phyloP scores from a whole-genome alignment of 192 early-diverging fungal species.

The Backusella australiensis region DNA sequence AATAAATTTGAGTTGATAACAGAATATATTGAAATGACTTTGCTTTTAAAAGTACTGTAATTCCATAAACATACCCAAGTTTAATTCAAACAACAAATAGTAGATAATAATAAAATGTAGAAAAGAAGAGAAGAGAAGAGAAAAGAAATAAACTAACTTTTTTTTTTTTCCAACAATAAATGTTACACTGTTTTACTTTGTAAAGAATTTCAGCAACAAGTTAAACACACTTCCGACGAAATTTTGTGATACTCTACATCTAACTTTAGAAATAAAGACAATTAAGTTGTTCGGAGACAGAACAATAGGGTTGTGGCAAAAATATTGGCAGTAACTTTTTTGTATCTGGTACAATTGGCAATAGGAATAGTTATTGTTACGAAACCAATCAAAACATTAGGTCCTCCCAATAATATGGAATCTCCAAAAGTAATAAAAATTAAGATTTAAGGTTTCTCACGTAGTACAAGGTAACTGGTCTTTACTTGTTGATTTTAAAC shows the following conservation, averaged over 20 bases:
- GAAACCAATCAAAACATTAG: background rate
- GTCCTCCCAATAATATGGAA: background rate
- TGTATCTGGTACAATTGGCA: background rate
- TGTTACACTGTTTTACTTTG: slow-evolving; percentile 12
- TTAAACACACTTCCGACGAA: slow-evolving; percentile 72
- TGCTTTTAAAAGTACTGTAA: background rate
- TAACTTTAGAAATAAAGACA: background rate
- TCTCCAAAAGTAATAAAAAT: background rate
- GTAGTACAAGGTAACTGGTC: background rate
- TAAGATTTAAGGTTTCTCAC: background rate
- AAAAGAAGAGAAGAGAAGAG: background rate
- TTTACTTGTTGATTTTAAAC: background rate
- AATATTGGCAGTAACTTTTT: background rate
- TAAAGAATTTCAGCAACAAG: slow-evolving; percentile 60
- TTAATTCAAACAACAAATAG: background rate
- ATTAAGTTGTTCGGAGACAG: background rate
- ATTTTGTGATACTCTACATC: slow-evolving; percentile 58
- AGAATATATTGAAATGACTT: background rate
- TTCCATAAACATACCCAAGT: background rate
- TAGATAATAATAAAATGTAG: background rate
- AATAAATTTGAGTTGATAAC: background rate
- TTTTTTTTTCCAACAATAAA: background rate
- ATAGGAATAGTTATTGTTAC: background rate
- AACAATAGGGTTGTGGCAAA: background rate
- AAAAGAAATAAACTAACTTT: background rate